A percentile compares a stretch with the other conserved stretches of the same genome.
These are phyloP conservation scores for Plectranthus barbatus DNA, from an alignment of 257 asterid species.

Conservation along the genomic window DNA sequence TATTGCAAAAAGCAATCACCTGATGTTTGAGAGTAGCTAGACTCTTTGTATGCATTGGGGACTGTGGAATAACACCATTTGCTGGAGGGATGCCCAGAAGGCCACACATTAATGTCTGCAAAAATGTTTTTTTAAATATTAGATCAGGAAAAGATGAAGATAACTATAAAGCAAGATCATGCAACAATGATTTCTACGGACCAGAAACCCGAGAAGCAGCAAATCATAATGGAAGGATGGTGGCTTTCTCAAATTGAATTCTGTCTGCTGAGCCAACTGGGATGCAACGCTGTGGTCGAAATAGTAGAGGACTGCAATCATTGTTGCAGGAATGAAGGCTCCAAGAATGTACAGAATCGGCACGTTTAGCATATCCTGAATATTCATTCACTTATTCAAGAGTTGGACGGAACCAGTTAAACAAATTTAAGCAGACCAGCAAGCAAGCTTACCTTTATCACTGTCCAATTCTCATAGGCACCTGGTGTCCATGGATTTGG, in stretches of 20 bases:
- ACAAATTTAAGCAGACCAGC: not conserved
- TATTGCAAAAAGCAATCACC: too few species aligned
- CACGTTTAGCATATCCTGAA: constrained; percentile 75
- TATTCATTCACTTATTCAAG: too few species aligned
- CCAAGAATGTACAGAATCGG: constrained; percentile 66
- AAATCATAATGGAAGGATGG: constrained; percentile 78
- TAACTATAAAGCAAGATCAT: not conserved
- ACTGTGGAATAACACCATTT: constrained; percentile 87
- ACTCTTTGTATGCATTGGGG: constrained; percentile 91
- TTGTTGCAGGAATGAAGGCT: constrained; percentile 82
- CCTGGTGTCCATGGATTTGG: constrained; percentile 97
- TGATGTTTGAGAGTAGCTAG: constrained; percentile 89
- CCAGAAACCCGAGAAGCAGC: constrained; percentile 79
- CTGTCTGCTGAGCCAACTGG: constrained; percentile 84
- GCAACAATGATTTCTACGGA: constrained; percentile 14
- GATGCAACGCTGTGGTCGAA: constrained; percentile 93
- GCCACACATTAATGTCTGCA: constrained; percentile 77
- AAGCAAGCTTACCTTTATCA: constrained; percentile 57
- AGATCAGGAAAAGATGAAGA: not conserved
- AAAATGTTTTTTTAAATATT: not conserved
- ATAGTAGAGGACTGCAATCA: constrained; percentile 89
- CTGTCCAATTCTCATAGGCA: constrained; percentile 88
- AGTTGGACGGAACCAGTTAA: too few species aligned
- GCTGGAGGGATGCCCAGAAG: constrained; percentile 86
- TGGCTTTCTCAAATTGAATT: constrained; percentile 78